These are phyloP conservation scores for Puccinellia tenuiflora DNA, from an alignment of 176 grass and related monocot genomes.

Conservation along the genomic window DNA sequence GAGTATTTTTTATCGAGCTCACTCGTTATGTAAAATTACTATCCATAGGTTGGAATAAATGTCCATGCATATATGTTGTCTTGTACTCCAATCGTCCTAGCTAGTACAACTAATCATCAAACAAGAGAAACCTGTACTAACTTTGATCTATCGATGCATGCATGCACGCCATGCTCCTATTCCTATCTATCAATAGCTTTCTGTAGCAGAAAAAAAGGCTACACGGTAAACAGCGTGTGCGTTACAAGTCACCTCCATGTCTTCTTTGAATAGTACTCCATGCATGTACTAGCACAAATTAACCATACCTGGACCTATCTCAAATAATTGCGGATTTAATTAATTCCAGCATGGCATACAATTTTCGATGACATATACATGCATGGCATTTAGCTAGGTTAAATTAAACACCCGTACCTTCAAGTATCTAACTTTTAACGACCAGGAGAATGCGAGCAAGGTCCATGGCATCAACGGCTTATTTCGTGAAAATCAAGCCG, in stretches of 20 bases:
- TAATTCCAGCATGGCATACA: too few relatives aligned
- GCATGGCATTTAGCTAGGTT: too few relatives aligned
- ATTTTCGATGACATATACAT: too few relatives aligned
- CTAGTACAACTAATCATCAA: neutral
- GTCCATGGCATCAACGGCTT: conserved; percentile 14
- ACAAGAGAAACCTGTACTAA: neutral
- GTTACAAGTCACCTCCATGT: neutral
- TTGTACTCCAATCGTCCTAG: neutral
- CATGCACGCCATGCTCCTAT: conserved; percentile 4
- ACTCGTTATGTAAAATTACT: too few relatives aligned
- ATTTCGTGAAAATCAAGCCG: neutral
- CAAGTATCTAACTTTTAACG: too few relatives aligned
- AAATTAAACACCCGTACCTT: too few relatives aligned
- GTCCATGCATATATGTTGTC: neutral
- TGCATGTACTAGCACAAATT: too few relatives aligned
- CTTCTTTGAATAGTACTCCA: neutral
- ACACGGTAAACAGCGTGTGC: neutral
- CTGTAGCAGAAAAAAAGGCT: neutral
- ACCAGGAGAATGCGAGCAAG: conserved; percentile 29
- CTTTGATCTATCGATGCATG: neutral
- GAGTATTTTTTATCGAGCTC: too few relatives aligned
- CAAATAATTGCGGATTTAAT: too few relatives aligned
- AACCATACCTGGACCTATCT: too few relatives aligned
- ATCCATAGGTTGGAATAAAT: neutral
- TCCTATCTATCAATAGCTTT: too few relatives aligned